Conservation (phyloP, 163 green algal genomes). For the Prototheca wickerhamii region DNA sequence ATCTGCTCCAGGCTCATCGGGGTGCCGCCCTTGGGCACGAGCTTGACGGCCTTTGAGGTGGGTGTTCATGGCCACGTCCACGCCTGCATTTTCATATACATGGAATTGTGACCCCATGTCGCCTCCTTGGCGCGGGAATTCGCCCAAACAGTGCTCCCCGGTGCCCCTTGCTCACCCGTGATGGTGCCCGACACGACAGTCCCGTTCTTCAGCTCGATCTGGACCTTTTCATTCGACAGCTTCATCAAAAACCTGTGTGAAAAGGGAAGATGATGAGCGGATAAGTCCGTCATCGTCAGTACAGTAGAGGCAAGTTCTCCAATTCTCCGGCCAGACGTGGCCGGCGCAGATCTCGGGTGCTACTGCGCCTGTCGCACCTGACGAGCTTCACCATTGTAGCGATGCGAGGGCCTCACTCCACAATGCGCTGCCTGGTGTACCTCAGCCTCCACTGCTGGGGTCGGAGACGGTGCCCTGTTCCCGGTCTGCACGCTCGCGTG, state of each 20-base stretch:
- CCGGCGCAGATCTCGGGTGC: not conserved
- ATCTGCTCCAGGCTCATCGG: slow-evolving; percentile 85
- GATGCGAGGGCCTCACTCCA: too few species aligned
- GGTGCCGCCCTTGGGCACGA: slow-evolving; percentile 85
- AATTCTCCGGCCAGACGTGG: not conserved
- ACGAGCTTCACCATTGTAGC: slow-evolving; percentile 82
- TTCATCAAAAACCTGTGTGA: slow-evolving; percentile 95
- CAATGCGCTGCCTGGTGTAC: too few species aligned
- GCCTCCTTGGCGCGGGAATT: not conserved
- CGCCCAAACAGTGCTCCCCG: not conserved
- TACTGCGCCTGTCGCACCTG: slow-evolving; percentile 36
- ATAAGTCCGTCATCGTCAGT: not conserved
- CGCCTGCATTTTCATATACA: slow-evolving; percentile 59
- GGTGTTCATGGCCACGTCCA: slow-evolving; percentile 99
- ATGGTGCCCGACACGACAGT: slow-evolving; percentile 93
- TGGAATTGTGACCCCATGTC: too few species aligned
- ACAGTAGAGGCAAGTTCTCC: not conserved
- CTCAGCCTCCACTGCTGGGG: too few species aligned
- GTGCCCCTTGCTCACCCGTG: slow-evolving; percentile 68
- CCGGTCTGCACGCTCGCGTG: too few species aligned
- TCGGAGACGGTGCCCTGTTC: too few species aligned
- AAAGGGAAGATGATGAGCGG: not conserved
- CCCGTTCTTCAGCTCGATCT: slow-evolving; percentile 99
- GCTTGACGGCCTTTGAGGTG: slow-evolving; percentile 95
- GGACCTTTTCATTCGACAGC: slow-evolving; percentile 92